Base-by-base conservation (phyloP, 2,329 filamentous ascomycete species). In the Colletotrichum cuscutae region DNA sequence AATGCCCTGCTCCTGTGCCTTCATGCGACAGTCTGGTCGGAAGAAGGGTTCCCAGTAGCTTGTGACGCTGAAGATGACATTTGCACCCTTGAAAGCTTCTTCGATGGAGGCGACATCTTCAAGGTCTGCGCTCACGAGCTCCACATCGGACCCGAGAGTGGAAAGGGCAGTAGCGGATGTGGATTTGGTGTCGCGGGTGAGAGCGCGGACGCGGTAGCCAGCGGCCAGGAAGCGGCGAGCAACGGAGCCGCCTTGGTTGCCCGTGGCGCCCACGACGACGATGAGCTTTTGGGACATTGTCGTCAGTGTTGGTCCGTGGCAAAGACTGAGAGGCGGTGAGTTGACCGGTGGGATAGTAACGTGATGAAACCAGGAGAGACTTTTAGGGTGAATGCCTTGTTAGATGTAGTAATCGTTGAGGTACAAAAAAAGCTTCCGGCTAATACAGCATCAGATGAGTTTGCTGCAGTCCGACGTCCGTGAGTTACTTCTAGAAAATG, bases 21-120 rank as follows among this genome's bases (percentile, higher is more conserved):
- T 80, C 26, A 79, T 76, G 13, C 84, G 83, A 71, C 81, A 83
- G 72, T 86, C 84, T 0, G 83, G 81, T 3, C 83, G 80, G 76
- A 84, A 84, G 76, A 88, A 88, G 2, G 84, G 82, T 66, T 87
- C 84, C 85, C 86, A 90, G 79, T 87, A 90, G 74, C 90, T 84
- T 0, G 88, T 90, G 62, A 89, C 85, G 72, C 83, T 82, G 79
- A 90, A 90, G 72, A 90, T 88, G 69, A 84, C 77, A 71, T 86
- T 84, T 22, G 87, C 87, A 8, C 84, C 85, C 2, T 74, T 49
- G 68, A 88, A 87, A 0, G 84, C 85, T 0, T 75, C 54, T 59
- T 81, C 77, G 42, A 89, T 81, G 13, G 81, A 81, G 1, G 75
- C 74, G 3, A 80, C 76, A 59, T 87, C 83, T 67, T 85, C 81